Evolutionary conservation across 129 eudicot species (phyloP), one percentile per base, ranked within the genome.

Genomic region (Centella asiatica): DNA sequence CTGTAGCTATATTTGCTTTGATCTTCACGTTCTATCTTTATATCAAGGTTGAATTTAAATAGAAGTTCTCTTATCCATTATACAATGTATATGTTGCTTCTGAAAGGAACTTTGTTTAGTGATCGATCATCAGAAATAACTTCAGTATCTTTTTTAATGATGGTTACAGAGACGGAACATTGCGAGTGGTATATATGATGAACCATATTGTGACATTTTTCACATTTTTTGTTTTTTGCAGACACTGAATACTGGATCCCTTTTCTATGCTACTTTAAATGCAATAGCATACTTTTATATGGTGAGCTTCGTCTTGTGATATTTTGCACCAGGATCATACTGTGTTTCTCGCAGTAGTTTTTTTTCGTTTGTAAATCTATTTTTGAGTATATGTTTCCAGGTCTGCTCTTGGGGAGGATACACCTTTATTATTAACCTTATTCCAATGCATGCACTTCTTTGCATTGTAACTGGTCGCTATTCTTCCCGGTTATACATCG

Each of bases 321-420:
- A 24, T 9, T 55, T 73, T 20, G 34, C 64, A 31, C 19, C 8
- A 19, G 31, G 61, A 27, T 19, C 28, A 26, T 29, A 65, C 49
- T 57, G 28, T 63, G 18, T 44, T 31, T 18, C 3, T 11, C 4
- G 11, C 24, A 5, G 36, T 37, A 10, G 44, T 45, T 68, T 6
- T 31, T 61, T 48, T 33, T 33, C 57, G 31, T 26, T 37, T 26
- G 17, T 39, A 19, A 58, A 29, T 19, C 44, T n/a, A 4, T 58
- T 6, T 33, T 3, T 25, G n/a, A 24, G 26, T 47, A 55, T 29
- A 17, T 66, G 19, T 53, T 59, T 72, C 50, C 74, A 92, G 99
- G 99, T 92, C 74, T 87, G 99, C 79, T 92, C 99, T 70, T 92
- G 99, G 99, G 99, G 99, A 79, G 99, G 99, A 22, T 92, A 92